phyloP scores from a whole-genome alignment of 164 flowering plant genomes.

The Tinospora cordifolia region DNA sequence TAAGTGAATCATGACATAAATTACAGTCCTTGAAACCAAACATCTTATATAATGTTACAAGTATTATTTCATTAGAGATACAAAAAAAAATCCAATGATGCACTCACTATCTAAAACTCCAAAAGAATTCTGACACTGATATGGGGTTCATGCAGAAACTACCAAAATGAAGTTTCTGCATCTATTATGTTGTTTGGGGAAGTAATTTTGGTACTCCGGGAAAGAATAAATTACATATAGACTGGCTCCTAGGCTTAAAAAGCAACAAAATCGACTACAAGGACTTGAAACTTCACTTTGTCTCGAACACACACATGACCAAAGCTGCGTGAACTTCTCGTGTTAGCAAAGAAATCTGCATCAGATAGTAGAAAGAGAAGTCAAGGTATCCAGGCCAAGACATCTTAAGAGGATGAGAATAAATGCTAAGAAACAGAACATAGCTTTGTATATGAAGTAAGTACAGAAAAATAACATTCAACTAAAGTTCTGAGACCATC shows the following conservation, averaged over 20 bases:
- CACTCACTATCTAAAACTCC: constrained; percentile 9
- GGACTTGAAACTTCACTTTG: constrained; percentile 1
- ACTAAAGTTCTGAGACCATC: background rate
- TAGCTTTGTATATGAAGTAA: background rate
- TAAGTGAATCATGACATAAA: background rate
- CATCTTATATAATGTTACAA: background rate
- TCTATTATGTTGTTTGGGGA: background rate
- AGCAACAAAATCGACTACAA: constrained; percentile 6
- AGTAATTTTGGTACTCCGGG: constrained; percentile 11
- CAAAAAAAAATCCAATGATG: constrained; percentile 12
- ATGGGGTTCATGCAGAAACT: constrained; percentile 13
- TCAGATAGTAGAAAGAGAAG: background rate
- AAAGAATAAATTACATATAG: background rate
- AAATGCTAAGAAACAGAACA: background rate
- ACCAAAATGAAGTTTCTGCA: constrained; percentile 17
- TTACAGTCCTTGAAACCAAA: background rate
- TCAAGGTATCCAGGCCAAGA: background rate
- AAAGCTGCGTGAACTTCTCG: background rate
- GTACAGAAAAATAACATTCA: background rate
- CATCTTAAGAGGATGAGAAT: background rate
- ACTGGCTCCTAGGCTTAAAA: constrained; percentile 1
- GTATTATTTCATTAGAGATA: constrained; percentile 7
- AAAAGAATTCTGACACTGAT: background rate
- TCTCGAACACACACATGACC: constrained; percentile 7
- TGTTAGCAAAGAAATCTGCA: constrained; percentile 19